These are phyloP conservation scores for Blechomonas ayalai DNA, from an alignment of 208 protist species.

Conservation along the genomic window DNA sequence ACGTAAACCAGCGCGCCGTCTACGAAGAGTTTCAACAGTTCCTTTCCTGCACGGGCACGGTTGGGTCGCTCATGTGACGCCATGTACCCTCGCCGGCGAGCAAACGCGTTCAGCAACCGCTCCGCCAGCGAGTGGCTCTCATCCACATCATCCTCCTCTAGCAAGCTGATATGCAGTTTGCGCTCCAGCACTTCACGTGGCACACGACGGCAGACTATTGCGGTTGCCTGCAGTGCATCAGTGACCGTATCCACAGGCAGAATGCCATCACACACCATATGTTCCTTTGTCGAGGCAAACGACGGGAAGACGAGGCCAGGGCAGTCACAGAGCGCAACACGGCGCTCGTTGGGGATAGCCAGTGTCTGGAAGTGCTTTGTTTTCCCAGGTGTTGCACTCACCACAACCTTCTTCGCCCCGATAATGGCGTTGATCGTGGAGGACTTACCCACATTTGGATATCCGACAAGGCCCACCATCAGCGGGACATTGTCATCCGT, in stretches of 20 bases:
- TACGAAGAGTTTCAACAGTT: slow-evolving; percentile 95
- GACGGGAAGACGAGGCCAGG: slow-evolving; percentile 96
- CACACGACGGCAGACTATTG: slow-evolving; percentile 57
- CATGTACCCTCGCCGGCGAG: slow-evolving; percentile 90
- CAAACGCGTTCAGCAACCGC: slow-evolving; percentile 73
- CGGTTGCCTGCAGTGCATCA: slow-evolving; percentile 51
- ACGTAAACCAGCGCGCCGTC: slow-evolving; percentile 76
- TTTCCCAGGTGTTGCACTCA: slow-evolving; percentile 96
- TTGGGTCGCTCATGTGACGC: slow-evolving; percentile 93
- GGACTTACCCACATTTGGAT: slow-evolving; percentile 99
- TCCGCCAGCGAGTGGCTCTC: slow-evolving; percentile 53
- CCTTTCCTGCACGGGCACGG: slow-evolving; percentile 81
- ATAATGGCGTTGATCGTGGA: slow-evolving; percentile 97
- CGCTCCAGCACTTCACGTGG: slow-evolving; percentile 55
- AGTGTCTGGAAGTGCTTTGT: slow-evolving; percentile 99
- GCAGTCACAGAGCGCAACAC: slow-evolving; percentile 95
- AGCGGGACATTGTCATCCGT: slow-evolving; percentile 29
- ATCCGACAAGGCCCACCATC: slow-evolving; percentile 95
- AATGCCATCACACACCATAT: slow-evolving; percentile 97
- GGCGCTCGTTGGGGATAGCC: slow-evolving; percentile 82
- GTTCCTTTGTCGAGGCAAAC: slow-evolving; percentile 85
- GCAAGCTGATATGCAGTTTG: slow-evolving; percentile 51
- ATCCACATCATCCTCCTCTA: slow-evolving; percentile 59
- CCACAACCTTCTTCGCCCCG: slow-evolving; percentile 92
- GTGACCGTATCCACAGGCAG: slow-evolving; percentile 90